phyloP scores from a whole-genome alignment of 768 basidiomycete species.

The Pulveroboletus sp. region DNA sequence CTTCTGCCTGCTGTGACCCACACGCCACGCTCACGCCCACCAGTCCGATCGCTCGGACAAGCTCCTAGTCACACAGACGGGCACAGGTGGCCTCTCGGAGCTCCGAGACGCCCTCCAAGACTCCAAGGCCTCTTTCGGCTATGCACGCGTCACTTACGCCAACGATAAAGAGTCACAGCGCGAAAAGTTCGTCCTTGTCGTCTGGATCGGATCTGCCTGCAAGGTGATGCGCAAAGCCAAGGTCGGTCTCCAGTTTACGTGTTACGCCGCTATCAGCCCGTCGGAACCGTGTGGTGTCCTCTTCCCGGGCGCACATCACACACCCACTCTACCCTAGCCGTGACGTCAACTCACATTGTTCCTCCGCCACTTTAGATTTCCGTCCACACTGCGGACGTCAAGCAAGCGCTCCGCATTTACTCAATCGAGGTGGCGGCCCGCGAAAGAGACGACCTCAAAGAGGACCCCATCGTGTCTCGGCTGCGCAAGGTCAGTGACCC shows the following conservation, averaged over 20 bases:
- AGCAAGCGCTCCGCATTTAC: conserved; percentile 68
- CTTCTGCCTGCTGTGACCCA: conserved; percentile 11
- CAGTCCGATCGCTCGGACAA: conserved; percentile 77
- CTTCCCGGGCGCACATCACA: conserved; percentile 20
- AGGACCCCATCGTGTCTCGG: conserved; percentile 78
- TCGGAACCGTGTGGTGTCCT: conserved; percentile 5
- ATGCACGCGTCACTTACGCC: conserved; percentile 77
- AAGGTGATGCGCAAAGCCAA: conserved; percentile 93
- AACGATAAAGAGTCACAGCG: conserved; percentile 84
- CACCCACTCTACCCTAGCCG: conserved; percentile 22
- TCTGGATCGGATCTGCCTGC: conserved; percentile 78
- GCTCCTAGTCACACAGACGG: conserved; percentile 72
- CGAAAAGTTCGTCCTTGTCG: conserved; percentile 85
- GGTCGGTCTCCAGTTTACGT: conserved; percentile 42
- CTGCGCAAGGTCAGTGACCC: conserved; percentile 68
- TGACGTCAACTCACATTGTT: conserved; percentile 23
- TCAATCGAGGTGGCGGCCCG: conserved; percentile 87
- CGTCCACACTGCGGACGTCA: conserved; percentile 87
- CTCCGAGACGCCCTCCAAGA: conserved; percentile 69
- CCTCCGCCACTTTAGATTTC: conserved; percentile 60
- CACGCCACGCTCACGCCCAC: conserved; percentile 17
- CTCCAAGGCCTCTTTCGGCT: conserved; percentile 76
- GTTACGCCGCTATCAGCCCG: conserved; percentile 10
- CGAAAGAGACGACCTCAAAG: conserved; percentile 79
- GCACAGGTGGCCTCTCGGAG: conserved; percentile 75